Percentiles rank a stretch among this genome's conserved stretches.
Conservation (phyloP, 805 yeast species). For the Candida sphagnicola region DNA sequence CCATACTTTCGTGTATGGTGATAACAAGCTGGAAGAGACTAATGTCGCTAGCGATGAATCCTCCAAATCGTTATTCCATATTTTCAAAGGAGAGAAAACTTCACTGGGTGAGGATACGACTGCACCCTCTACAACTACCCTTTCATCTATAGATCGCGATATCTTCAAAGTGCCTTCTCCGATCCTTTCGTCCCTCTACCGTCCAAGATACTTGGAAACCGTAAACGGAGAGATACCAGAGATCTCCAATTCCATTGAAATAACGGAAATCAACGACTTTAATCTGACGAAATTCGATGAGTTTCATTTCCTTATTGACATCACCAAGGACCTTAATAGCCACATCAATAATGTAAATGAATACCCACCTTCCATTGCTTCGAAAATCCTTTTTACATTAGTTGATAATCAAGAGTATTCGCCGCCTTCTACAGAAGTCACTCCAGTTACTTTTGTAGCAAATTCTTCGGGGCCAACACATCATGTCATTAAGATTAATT, state of each 20-base stretch:
- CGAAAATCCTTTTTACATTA: slow-evolving; percentile 27
- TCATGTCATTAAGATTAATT: slow-evolving; percentile 31
- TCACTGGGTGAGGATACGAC: neutral
- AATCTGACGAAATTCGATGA: slow-evolving; percentile 6
- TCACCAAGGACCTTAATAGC: neutral
- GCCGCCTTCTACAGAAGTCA: slow-evolving; percentile 29
- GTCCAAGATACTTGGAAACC: slow-evolving; percentile 19
- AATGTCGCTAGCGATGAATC: neutral
- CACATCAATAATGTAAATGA: neutral
- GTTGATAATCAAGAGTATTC: slow-evolving; percentile 37
- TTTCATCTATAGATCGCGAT: slow-evolving; percentile 8
- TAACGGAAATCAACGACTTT: slow-evolving; percentile 20
- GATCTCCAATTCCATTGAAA: slow-evolving; percentile 13
- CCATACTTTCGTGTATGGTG: slow-evolving; percentile 17
- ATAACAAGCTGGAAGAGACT: neutral
- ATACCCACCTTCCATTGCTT: slow-evolving; percentile 7
- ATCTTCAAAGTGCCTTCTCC: slow-evolving; percentile 24
- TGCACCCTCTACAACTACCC: neutral
- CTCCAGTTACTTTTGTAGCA: slow-evolving; percentile 18
- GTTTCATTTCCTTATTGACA: slow-evolving; percentile 7
- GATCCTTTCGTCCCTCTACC: slow-evolving; percentile 19
- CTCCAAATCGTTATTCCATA: neutral
- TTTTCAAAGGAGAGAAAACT: neutral
- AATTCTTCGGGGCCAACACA: slow-evolving; percentile 8
- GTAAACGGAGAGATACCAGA: slow-evolving; percentile 8